A percentile compares a stretch with the other conserved stretches of the same genome.
phyloP scores from a whole-genome alignment of 108 stramenopile species.

The Discostella pseudostelligera region DNA sequence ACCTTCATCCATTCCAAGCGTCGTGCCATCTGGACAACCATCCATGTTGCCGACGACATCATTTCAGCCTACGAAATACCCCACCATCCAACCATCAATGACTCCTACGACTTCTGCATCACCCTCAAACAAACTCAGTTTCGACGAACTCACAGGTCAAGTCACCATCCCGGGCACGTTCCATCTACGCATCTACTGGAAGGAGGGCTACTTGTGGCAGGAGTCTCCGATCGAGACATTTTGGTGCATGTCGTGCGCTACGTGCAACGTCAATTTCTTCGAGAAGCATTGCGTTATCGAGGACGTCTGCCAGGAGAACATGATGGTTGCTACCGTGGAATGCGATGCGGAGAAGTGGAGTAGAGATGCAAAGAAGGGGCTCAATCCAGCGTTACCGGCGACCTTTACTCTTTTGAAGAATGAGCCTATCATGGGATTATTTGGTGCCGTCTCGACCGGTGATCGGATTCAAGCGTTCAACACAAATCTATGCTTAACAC shows the following conservation, averaged over 20 bases:
- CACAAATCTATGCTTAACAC: slow-evolving; percentile 9
- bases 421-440: background rate
- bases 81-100: too few species aligned
- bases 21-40: too few species aligned
- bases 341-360: slow-evolving; percentile 2
- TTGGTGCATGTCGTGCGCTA: slow-evolving; percentile 20
- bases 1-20: too few species aligned
- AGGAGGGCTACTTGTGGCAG: slow-evolving; percentile 14
- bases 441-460: background rate
- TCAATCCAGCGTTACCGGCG: background rate
- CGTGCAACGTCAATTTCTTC: slow-evolving; percentile 15
- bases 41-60: too few species aligned
- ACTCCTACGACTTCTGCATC: too few species aligned
- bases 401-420: slow-evolving; percentile 1
- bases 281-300: slow-evolving; percentile 1
- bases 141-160: too few species aligned
- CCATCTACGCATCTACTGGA: too few species aligned
- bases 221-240: slow-evolving; percentile 10
- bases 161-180: too few species aligned
- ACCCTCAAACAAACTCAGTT: too few species aligned
- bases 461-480: slow-evolving; percentile 3
- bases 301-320: slow-evolving; percentile 16
- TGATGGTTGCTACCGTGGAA: slow-evolving; percentile 7
- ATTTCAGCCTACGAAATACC: too few species aligned
- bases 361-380: background rate